These are phyloP conservation scores for Phaeolepiota aurea DNA, from an alignment of 768 basidiomycete genomes.

Conservation along the genomic window DNA sequence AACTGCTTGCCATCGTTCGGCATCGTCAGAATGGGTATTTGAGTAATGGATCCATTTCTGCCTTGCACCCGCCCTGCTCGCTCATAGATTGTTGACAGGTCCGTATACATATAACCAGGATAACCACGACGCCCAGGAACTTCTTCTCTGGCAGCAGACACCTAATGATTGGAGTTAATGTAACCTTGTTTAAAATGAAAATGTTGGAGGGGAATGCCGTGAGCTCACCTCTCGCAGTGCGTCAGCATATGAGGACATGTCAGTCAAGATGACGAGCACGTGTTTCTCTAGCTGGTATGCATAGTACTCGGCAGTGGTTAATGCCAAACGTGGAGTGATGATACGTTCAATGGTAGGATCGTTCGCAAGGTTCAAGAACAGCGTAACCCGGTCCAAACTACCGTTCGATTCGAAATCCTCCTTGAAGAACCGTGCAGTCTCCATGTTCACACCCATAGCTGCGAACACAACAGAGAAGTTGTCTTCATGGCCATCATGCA, in stretches of 20 bases:
- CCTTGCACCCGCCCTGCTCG: slow-evolving; percentile 97
- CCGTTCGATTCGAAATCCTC: slow-evolving; percentile 99
- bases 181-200: slow-evolving; percentile 8
- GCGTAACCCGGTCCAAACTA: slow-evolving; percentile 91
- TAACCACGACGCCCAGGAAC: slow-evolving; percentile 99
- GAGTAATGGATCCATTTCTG: slow-evolving; percentile 97
- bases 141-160: slow-evolving; percentile 98
- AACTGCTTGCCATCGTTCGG: slow-evolving; percentile 91
- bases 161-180: slow-evolving; percentile 44
- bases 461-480: slow-evolving; percentile 99
- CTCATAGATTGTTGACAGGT: slow-evolving; percentile 99
- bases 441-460: slow-evolving; percentile 99
- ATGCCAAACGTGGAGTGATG: slow-evolving; percentile 94
- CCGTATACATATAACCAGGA: slow-evolving; percentile 98
- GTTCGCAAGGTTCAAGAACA: slow-evolving; percentile 98
- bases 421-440: slow-evolving; percentile 99
- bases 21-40: slow-evolving; percentile 99
- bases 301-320: slow-evolving; percentile 99
- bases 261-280: slow-evolving; percentile 96
- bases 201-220: slow-evolving; percentile 7
- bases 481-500: slow-evolving; percentile 98
- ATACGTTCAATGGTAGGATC: slow-evolving; percentile 99
- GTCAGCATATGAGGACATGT: slow-evolving; percentile 98
- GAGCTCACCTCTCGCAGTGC: slow-evolving; percentile 80
- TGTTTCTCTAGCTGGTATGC: slow-evolving; percentile 99